These are phyloP conservation scores for Candida chauliodis DNA, from an alignment of 805 yeast genomes.

Conservation along the genomic window DNA sequence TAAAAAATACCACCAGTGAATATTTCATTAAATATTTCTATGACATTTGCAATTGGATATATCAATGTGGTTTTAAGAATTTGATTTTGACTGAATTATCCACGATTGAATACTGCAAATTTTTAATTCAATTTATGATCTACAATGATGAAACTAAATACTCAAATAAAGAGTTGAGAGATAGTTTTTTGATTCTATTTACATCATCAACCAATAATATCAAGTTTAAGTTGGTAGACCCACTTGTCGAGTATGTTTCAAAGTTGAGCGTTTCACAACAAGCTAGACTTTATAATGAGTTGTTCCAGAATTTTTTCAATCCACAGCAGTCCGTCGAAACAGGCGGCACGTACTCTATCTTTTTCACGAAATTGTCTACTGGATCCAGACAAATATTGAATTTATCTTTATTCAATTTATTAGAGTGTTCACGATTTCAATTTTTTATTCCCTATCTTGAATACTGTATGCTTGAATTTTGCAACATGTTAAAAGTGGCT, in stretches of 20 bases:
- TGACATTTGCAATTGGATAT: slow-evolving; percentile 48
- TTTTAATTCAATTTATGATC: slow-evolving; percentile 28
- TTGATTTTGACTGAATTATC: slow-evolving; percentile 39
- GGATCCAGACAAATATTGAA: slow-evolving; percentile 27
- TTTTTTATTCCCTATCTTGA: slow-evolving; percentile 28
- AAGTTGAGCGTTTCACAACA: background rate
- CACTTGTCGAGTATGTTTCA: background rate
- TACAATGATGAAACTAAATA: slow-evolving; percentile 21
- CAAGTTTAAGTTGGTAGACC: slow-evolving; percentile 17
- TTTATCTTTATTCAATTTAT: slow-evolving; percentile 36
- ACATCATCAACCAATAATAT: slow-evolving; percentile 14
- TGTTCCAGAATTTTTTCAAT: slow-evolving; percentile 24
- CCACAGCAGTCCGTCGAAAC: slow-evolving; percentile 40
- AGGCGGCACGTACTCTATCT: slow-evolving; percentile 34
- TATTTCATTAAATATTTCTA: slow-evolving; percentile 37
- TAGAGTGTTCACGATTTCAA: slow-evolving; percentile 35
- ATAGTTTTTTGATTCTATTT: slow-evolving; percentile 7
- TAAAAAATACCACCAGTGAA: slow-evolving; percentile 20
- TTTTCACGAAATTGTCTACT: slow-evolving; percentile 29
- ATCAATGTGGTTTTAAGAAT: slow-evolving; percentile 35
- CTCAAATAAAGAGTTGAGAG: slow-evolving; percentile 7
- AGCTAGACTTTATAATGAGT: slow-evolving; percentile 19
- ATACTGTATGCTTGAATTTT: slow-evolving; percentile 21
- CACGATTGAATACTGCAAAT: slow-evolving; percentile 23
- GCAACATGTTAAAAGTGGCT: slow-evolving; percentile 13